Conservation (phyloP, 2,329 filamentous ascomycete species). For the Pestalotiopsis sp. region DNA sequence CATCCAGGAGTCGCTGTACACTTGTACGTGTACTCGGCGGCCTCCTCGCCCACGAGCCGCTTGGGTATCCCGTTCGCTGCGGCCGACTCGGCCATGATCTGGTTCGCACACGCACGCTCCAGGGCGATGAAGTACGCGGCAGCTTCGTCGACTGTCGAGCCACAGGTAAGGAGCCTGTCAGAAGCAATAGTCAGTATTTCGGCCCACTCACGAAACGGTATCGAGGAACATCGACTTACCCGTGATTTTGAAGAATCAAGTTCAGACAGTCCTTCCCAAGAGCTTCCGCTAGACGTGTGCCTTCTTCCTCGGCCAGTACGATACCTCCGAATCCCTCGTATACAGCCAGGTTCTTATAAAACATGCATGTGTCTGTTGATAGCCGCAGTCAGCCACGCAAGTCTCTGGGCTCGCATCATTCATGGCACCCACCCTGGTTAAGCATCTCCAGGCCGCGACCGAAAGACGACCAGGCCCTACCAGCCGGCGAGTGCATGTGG, state of each 20-base stretch:
- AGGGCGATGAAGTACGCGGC: conserved; percentile 58
- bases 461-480: conserved; percentile 59
- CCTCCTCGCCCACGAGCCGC: conserved; percentile 16
- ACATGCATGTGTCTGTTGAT: conserved; percentile 19
- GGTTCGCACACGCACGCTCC: conserved; percentile 36
- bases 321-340: conserved; percentile 62
- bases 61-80: conserved; percentile 16
- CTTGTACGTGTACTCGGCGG: conserved; percentile 21
- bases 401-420: too few species aligned
- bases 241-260: conserved; percentile 64
- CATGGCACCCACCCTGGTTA: conserved; percentile 64
- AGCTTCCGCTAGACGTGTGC: conserved; percentile 53
- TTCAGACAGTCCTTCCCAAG: conserved; percentile 51
- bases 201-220: background rate
- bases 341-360: conserved; percentile 59
- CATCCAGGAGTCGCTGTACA: conserved; percentile 26
- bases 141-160: conserved; percentile 64
- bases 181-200: background rate
- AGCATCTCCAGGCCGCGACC: conserved; percentile 60
- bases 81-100: conserved; percentile 32
- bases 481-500: conserved; percentile 61
- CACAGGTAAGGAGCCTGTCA: conserved; percentile 53
- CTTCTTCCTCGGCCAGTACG: conserved; percentile 59
- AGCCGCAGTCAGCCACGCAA: too few species aligned
- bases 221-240: conserved; percentile 25